Base-by-base conservation (phyloP, 2,329 filamentous ascomycete species). In the Bimuria novae-zelandiae region DNA sequence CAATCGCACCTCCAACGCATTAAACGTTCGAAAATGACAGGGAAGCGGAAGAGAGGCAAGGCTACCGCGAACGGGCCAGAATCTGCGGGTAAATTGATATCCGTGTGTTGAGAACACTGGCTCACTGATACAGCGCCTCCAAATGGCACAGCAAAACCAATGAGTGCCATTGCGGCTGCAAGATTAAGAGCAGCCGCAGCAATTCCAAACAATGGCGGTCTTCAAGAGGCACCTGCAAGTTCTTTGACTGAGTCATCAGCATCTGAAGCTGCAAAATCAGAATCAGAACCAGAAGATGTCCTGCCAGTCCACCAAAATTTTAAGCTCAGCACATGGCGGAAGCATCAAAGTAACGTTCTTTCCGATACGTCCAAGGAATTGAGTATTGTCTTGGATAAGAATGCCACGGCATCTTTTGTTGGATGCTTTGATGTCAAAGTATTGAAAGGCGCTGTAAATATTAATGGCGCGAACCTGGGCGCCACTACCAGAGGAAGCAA, bases 371-470 rank as follows among this genome's bases (percentile, higher is more conserved):
- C 62, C 12, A 45, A 60, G 22, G 60, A 70, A 21, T 54, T 73
- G 7, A 65, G 59, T 21, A 56, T 70, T 41, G 60, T 55, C 10
- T 49, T 72, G 32, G 57, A 64, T 19, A 70, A 71, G 25, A 71
- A 68, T 27, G 42, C 76, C 7, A 75, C 65, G 7, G 67, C 75
- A 29, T 65, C 72, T 2, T 65, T 75, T 16, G 55, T 90, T 10
- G 90, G 90, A 1, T 86, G 83, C 63, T 94, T 86, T 69, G 84
- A 85, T 14, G 68, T 93, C 25, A 77, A 77, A 11, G 80, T 93
- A 0, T 63, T 77, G 7, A 78, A 78, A 47, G 90, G 90, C 2
- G 79, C 85, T 37, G 76, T 89, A 21, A 85, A 83, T 1, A 70
- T 93, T 22, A 81, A 84, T 12, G 89, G 89, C 14, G 85, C 88